Conservation (phyloP, 2,329 filamentous ascomycete species). For the Microdochium trichocladiopsis region DNA sequence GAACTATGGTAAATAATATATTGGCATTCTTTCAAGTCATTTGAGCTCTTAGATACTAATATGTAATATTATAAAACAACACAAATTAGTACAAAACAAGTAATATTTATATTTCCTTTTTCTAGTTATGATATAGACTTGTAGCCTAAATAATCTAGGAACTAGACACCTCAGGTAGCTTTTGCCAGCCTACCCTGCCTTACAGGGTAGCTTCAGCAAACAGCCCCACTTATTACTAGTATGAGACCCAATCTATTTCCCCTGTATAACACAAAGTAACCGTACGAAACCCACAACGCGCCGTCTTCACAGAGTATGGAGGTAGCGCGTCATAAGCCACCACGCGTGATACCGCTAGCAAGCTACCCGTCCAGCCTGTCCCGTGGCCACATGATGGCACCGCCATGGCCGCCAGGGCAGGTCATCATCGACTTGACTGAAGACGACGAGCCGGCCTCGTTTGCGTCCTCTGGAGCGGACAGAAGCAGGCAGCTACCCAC, state of each 20-base stretch:
- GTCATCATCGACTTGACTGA: slow-evolving; percentile 10
- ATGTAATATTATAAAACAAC: too few species aligned
- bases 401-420: background rate
- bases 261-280: background rate
- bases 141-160: too few species aligned
- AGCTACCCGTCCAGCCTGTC: too few species aligned
- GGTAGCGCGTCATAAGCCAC: background rate
- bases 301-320: background rate
- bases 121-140: too few species aligned
- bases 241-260: background rate
- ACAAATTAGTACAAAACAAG: too few species aligned
- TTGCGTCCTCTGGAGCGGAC: too few species aligned
- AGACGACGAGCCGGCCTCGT: background rate
- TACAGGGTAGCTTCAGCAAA: background rate
- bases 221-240: background rate
- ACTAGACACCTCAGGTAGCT: background rate
- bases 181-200: background rate
- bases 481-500: background rate
- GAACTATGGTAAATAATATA: too few species aligned
- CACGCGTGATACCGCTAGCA: background rate
- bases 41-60: too few species aligned
- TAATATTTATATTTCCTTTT: too few species aligned
- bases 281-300: background rate
- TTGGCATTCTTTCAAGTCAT: too few species aligned
- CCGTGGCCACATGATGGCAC: background rate